A percentile compares a stretch with the other conserved stretches of the same genome.
phyloP scores from a whole-genome alignment of 1,284 basidiomycete species.

The Grifola frondosa region DNA sequence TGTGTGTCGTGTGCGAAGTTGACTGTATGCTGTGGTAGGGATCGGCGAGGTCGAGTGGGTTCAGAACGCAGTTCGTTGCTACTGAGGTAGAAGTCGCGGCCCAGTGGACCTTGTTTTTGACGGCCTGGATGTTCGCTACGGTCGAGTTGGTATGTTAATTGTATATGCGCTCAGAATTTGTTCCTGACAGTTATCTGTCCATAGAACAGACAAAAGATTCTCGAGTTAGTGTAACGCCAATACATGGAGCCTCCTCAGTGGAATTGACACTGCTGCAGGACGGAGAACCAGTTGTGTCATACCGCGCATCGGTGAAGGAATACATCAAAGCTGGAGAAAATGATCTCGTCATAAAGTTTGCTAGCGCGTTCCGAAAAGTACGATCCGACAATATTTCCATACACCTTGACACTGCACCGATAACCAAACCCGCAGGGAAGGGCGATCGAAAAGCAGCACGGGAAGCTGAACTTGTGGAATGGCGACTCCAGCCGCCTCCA shows the following conservation, averaged over 20 bases:
- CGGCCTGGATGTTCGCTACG: slow-evolving; percentile 78
- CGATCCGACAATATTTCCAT: slow-evolving; percentile 7
- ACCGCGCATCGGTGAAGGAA: slow-evolving; percentile 61
- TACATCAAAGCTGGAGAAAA: slow-evolving; percentile 60
- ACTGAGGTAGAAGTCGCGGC: slow-evolving; percentile 45
- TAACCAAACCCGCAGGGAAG: slow-evolving; percentile 46
- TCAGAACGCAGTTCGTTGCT: slow-evolving; percentile 67
- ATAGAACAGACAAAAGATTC: slow-evolving; percentile 70
- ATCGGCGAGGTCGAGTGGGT: slow-evolving; percentile 87
- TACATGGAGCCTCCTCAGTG: not conserved
- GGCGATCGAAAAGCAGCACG: slow-evolving; percentile 60
- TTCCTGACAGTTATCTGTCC: not conserved
- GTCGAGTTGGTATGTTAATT: slow-evolving; percentile 59
- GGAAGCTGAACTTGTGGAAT: slow-evolving; percentile 74
- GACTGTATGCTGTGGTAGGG: slow-evolving; percentile 50
- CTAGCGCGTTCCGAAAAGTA: slow-evolving; percentile 74
- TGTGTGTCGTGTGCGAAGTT: slow-evolving; percentile 43
- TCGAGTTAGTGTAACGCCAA: slow-evolving; percentile 45
- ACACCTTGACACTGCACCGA: not conserved
- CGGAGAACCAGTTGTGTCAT: slow-evolving; percentile 79
- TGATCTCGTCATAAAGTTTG: slow-evolving; percentile 68
- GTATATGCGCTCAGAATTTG: not conserved
- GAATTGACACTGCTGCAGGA: slow-evolving; percentile 33
- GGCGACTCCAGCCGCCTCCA: slow-evolving; percentile 85
- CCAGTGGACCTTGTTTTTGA: slow-evolving; percentile 78